Conservation (phyloP, 2,329 filamentous ascomycete genomes). For the Nigrograna mackinnonii region DNA sequence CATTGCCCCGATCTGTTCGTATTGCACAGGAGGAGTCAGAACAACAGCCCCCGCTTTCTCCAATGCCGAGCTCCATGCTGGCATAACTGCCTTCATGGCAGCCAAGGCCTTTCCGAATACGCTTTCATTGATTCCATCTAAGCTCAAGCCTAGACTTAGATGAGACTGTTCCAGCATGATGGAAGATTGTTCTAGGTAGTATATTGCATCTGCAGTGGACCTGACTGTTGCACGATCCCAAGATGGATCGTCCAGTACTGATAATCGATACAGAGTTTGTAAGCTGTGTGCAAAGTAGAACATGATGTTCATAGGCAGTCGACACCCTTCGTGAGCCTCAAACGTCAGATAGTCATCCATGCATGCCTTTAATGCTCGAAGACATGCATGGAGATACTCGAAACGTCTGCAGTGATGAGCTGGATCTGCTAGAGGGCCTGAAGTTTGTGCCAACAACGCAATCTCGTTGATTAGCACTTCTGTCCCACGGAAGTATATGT, state of each 20-base stretch:
- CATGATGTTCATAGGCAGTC: slow-evolving; percentile 4
- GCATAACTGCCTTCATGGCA: slow-evolving; percentile 1
- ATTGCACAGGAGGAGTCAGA: too few species aligned
- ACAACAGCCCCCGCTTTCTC: slow-evolving; percentile 2
- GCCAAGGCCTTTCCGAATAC: slow-evolving; percentile 6
- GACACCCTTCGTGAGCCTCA: not conserved
- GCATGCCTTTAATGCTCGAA: slow-evolving; percentile 8
- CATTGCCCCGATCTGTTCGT: not conserved
- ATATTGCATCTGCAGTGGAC: slow-evolving; percentile 9
- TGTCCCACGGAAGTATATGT: slow-evolving; percentile 10
- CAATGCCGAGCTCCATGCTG: slow-evolving; percentile 9
- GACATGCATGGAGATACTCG: slow-evolving; percentile 12
- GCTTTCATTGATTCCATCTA: not conserved
- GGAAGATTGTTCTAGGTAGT: slow-evolving; percentile 8
- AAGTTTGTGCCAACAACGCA: too few species aligned
- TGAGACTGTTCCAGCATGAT: slow-evolving; percentile 3
- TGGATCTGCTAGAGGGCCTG: too few species aligned
- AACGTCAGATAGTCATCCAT: slow-evolving; percentile 9
- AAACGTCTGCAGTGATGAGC: slow-evolving; percentile 12
- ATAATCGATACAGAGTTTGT: slow-evolving; percentile 9
- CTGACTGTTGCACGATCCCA: slow-evolving; percentile 16
- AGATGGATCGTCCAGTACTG: slow-evolving; percentile 7
- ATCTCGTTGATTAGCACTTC: slow-evolving; percentile 13
- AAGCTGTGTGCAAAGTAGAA: slow-evolving; percentile 10
- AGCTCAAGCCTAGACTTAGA: not conserved